Percentiles rank a stretch among this genome's conserved stretches.
phyloP scores from a whole-genome alignment of 768 basidiomycete species.

The Suillus tomentosus region DNA sequence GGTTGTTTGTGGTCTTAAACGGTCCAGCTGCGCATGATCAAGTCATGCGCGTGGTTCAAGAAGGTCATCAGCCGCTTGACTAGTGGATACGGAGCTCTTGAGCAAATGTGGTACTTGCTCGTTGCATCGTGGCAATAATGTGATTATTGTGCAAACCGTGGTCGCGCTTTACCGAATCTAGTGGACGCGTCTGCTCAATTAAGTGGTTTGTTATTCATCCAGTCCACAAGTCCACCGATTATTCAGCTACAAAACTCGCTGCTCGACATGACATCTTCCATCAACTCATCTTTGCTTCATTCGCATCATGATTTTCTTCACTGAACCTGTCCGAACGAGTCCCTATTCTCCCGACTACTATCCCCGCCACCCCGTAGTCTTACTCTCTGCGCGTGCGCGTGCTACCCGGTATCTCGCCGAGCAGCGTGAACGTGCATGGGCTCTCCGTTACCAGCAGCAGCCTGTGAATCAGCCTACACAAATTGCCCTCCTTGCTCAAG shows the following conservation, averaged over 20 bases:
- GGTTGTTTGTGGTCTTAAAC: neutral
- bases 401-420: conserved; percentile 30
- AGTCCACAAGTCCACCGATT: conserved; percentile 1
- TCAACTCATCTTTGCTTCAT: neutral
- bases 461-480: conserved; percentile 3
- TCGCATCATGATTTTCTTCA: neutral
- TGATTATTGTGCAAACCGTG: neutral
- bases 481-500: conserved; percentile 4
- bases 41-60: neutral
- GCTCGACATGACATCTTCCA: neutral
- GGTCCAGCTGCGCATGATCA: neutral
- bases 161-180: neutral
- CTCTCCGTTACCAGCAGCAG: neutral
- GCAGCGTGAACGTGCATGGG: neutral
- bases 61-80: neutral
- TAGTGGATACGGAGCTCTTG: too few species aligned
- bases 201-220: neutral
- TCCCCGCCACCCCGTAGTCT: neutral
- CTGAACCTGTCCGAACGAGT: neutral
- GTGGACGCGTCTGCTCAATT: neutral
- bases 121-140: neutral
- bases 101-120: neutral
- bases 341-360: neutral
- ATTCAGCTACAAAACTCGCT: neutral
- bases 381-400: neutral